Evolutionary conservation across 805 yeast genomes (phyloP), one percentile per base, ranked within the genome.

Genomic region (Metschnikowia corniflorae): DNA sequence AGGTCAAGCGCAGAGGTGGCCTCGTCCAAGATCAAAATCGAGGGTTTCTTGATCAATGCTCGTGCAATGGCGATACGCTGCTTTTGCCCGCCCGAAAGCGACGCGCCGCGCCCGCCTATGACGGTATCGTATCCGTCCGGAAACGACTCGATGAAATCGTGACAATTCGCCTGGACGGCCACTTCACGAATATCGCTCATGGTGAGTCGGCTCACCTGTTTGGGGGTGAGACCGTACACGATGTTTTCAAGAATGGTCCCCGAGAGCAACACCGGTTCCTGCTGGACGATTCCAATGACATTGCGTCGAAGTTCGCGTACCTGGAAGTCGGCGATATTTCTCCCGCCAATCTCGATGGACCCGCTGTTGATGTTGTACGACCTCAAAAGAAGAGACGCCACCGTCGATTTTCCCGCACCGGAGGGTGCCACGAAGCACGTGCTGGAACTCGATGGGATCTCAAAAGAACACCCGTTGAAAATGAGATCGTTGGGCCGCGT

Each of bases 51-150:
- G 39, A 82, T 75, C 42, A 82, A 62, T 2, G 86, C 86, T 44
- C 89, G 64, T 0, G 89, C 89, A 58, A 82, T 79, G 6, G 88
- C 88, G 27, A 82, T 66, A 48, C 87, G 71, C 61, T 82, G 89
- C 54, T 82, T 80, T 57, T 82, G 89, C 9, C 89, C 89, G 25
- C 88, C 89, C 4, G 85, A 78, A 16, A 82, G 55, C 18, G 77
- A 60, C 1, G 78, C 70, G 0, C 83, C 83, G 31, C 78, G 63
- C 7, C 74, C 57, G 1, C 82, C 82, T 36, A 75, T 70, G 15
- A 65, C 57, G 0, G 83, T 77, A 36, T 78, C 77, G 49, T 76
- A 78, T 2, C 80, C 80, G 28, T 78, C 80, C 1, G 82, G 80
- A 43, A 78, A 68, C 1, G 71, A 58, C 54, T 59, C 60, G 33